Conservation (phyloP, 495 filamentous ascomycete species). For the Beverwykella pulmonaria region DNA sequence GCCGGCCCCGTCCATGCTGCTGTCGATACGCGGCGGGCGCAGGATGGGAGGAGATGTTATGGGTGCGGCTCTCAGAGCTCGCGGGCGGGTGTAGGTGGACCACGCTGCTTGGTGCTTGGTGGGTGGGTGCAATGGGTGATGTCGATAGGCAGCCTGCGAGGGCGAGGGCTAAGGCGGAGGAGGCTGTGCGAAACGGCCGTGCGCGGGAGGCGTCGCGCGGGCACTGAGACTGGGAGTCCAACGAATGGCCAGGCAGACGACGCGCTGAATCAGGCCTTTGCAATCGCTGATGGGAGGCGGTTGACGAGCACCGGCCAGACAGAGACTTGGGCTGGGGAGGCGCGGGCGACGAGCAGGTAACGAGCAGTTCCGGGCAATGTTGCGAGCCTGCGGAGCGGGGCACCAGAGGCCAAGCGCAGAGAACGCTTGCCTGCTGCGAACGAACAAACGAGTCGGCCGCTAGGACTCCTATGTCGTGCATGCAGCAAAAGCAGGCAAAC, state of each 20-base stretch:
- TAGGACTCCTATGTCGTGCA: no score
- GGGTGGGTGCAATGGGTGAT: slow-evolving; percentile 1
- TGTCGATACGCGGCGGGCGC: neutral
- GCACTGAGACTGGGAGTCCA: neutral
- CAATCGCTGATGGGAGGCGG: neutral
- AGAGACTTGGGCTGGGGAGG: neutral
- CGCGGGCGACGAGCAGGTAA: neutral
- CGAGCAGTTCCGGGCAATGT: neutral
- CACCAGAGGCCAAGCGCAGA: neutral
- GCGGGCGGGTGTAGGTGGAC: neutral
- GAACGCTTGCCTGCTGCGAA: neutral
- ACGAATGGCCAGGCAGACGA: neutral
- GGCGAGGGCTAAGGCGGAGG: slow-evolving; percentile 25
- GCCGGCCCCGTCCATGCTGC: slow-evolving; percentile 44
- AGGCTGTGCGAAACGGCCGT: slow-evolving; percentile 34
- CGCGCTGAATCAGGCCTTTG: slow-evolving; percentile 15
- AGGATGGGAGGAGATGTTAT: neutral
- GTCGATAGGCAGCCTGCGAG: slow-evolving; percentile 22
- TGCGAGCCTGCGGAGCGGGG: neutral
- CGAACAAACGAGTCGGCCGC: neutral
- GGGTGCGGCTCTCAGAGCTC: slow-evolving; percentile 13
- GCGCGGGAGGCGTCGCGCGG: slow-evolving; percentile 8
- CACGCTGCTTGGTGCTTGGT: neutral
- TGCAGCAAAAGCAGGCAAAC: no score
- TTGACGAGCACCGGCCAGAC: neutral